These are phyloP conservation scores for Austropuccinia psidii DNA, from an alignment of 1,284 basidiomycete genomes.

Conservation along the genomic window DNA sequence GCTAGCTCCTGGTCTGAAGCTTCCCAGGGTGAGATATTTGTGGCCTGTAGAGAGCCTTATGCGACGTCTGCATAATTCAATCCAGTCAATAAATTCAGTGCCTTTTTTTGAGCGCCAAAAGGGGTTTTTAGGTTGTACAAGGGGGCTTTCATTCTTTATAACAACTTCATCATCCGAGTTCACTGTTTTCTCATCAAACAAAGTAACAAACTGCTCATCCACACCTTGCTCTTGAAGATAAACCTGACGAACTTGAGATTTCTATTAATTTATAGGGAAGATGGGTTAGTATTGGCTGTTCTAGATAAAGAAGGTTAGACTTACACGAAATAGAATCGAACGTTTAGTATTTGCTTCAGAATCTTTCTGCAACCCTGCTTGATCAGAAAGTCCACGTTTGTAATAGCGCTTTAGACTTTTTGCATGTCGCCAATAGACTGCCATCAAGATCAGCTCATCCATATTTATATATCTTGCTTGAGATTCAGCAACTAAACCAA, in stretches of 20 bases:
- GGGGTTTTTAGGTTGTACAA: constrained; percentile 7
- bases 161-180: constrained; percentile 26
- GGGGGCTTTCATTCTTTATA: not conserved
- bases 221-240: constrained; percentile 31
- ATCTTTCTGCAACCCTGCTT: not conserved
- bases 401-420: constrained; percentile 9
- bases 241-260: constrained; percentile 21
- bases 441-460: constrained; percentile 14
- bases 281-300: not conserved
- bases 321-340: constrained; percentile 6
- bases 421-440: constrained; percentile 16
- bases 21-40: not conserved
- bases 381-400: not conserved
- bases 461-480: not conserved
- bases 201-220: not conserved
- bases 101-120: constrained; percentile 18
- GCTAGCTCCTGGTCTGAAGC: not conserved
- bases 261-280: no score
- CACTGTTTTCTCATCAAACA: constrained; percentile 14
- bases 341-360: constrained; percentile 11
- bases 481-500: constrained; percentile 5
- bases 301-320: not conserved
- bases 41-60: not conserved
- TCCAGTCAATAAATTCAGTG: constrained; percentile 22
- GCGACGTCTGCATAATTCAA: not conserved